Evolutionary conservation across 2,329 filamentous ascomycete genomes (phyloP), one percentile per base, ranked within the genome.

Genomic region (Monosporascus sp.): DNA sequence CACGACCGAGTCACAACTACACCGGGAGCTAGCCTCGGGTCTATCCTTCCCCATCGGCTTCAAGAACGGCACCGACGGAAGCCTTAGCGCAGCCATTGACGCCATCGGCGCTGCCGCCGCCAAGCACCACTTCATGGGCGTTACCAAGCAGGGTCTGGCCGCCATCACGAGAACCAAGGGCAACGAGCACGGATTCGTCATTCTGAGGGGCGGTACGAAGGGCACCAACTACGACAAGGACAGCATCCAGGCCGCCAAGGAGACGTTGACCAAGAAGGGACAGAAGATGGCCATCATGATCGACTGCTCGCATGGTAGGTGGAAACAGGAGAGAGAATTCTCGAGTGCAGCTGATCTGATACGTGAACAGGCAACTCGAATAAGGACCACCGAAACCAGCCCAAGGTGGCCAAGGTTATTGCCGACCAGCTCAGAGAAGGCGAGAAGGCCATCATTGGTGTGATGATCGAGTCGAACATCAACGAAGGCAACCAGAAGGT

Each of bases 401-500:
- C 94, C 65, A 88, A 93, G 75, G 93, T 97, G 45, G 91, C 93
- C 59, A 83, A 88, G 70, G 80, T 79, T 50, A 78, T 99, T 56
- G 87, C 82, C 35, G 89, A 96, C 52, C 93, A 99, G 77, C 80
- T 99, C 59, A 85, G 88, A 50, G 86, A 88, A 60, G 93, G 93
- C 55, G 90, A 99, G 77, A 87, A 84, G 55, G 87, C 84, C 60
- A 96, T 99, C 65, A 83, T 97, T 60, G 94, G 92, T 70, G 91
- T 97, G 68, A 99, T 99, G 93, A 96, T 99, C 64, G 93, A 99
- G 78, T 96, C 91, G 68, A 93, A 97, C 75, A 93, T 97, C 79
- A 85, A 93, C 72, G 94, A 96, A 75, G 82, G 84, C 60, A 90
- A 86, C 78, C 88, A 91, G 69, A 96, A 96, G 78, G 89, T 96